These are phyloP conservation scores for Rubroshorea leprosula DNA, from an alignment of 345 rosid species.

Conservation along the genomic window DNA sequence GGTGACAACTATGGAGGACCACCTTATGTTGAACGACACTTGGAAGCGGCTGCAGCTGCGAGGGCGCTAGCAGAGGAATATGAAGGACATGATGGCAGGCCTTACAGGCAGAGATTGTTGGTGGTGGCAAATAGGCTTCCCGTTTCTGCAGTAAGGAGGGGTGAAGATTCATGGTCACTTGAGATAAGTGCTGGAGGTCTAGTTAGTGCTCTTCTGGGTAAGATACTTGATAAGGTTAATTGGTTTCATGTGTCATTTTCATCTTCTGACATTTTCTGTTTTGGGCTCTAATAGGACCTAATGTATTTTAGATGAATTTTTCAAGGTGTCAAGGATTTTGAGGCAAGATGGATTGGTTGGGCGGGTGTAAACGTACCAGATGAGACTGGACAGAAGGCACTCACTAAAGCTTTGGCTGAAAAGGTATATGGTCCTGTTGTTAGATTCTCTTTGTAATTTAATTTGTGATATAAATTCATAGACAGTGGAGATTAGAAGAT, in stretches of 20 bases:
- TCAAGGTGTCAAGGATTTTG: constrained; percentile 95
- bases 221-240: constrained; percentile 3
- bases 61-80: constrained; percentile 38
- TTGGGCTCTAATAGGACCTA: constrained; percentile 16
- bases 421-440: constrained; percentile 41
- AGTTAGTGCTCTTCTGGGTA: constrained; percentile 94
- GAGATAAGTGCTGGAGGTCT: constrained; percentile 98
- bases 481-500: constrained; percentile 10
- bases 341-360: constrained; percentile 99
- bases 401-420: constrained; percentile 92
- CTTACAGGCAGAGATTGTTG: constrained; percentile 73
- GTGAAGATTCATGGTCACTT: constrained; percentile 90
- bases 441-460: constrained; percentile 5
- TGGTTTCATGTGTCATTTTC: neutral
- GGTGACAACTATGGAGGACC: constrained; percentile 42
- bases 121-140: constrained; percentile 99
- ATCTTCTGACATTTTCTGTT: constrained; percentile 4
- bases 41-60: constrained; percentile 61
- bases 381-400: constrained; percentile 86
- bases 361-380: constrained; percentile 99
- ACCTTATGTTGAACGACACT: constrained; percentile 52
- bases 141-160: constrained; percentile 91
- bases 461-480: neutral
- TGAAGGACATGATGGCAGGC: constrained; percentile 63
- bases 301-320: constrained; percentile 32